Evolutionary conservation across 148 eudicot genomes (phyloP), one percentile per base, ranked within the genome.

Genomic region (Fagopyrum tataricum): DNA sequence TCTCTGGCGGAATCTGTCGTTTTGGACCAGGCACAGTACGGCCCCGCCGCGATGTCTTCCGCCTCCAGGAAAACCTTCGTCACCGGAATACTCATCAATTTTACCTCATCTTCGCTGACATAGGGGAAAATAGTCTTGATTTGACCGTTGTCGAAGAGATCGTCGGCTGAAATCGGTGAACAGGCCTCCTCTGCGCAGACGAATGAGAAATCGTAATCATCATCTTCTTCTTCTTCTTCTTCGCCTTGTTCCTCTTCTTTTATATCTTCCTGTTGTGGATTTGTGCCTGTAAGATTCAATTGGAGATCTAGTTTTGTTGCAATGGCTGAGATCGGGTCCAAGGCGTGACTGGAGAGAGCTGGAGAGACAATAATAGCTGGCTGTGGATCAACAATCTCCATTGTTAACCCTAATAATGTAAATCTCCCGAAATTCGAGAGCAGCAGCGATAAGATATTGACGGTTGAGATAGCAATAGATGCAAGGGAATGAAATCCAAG

Each of bases 91-190:
- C 18, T 14, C 0, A 76, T 74, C 44, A 73, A 66, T 40, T 73
- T 48, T 5, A 17, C 68, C 24, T 67, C 74, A 18, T 67, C 79
- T 66, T 73, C 76, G n/a, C 67, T 40, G n/a, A 26, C 31, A 11
- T 61, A 68, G 21, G 71, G 93, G 24, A 82, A 77, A 11, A 81
- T 53, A 8, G 89, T 85, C 72, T 82, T 86, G 81, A 90, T 91
- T 74, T 83, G 79, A 6, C 98, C 98, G 84, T 87, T 73, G 12
- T 79, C 74, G 70, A 91, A 95, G 48, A 82, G 76, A 7, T 90
- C 91, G 4, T 87, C 93, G 0, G 89, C 96, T 3, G 88, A 64
- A 0, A 82, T 82, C 21, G 88, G 80, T 21, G 87, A 80, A 6
- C 70, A 72, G 13, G 74, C 24, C 0, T 47, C 76, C 4, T 47